Evolutionary conservation across 352 stramenopile species (phyloP), one percentile per base, ranked within the genome.

Genomic region (Globisporangium okanoganense): DNA sequence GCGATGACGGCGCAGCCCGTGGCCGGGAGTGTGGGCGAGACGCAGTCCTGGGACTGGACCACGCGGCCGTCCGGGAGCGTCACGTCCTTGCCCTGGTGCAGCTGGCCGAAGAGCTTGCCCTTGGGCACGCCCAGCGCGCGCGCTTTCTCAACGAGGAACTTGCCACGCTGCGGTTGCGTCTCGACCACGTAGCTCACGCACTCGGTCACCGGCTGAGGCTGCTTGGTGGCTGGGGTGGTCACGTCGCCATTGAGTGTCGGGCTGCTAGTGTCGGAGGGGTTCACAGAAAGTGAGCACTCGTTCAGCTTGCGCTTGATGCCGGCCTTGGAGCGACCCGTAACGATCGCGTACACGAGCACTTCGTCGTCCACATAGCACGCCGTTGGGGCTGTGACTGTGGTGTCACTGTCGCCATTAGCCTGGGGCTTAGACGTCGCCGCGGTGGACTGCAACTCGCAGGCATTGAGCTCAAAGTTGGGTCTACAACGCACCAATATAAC

Each of bases 41-140:
- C 83, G 36, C 85, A 94, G 58, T 94, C 82, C 20, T 56, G 70
- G 0, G 83, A 88, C 29, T 71, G 72, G 14, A 94, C 79, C 6
- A 92, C 66, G 9, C 72, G 64, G 22, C 85, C 80, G 35, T 92
- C 82, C 0, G 75, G 41, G 20, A 94, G 69, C 25, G 73, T 88
- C 22, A 95, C 86, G 56, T 92, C 79, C 55, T 92, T 82, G 13
- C 85, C 86, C 13, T 89, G 77, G 53, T 93, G 84, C 38, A 95
- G 66, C 58, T 91, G 76, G 0, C 86, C 84, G 57, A 91, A 94
- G 35, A 92, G 58, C 41, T 79, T 83, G 4, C 85, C 85, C 63
- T 89, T 92, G 0, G 85, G 85, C 0, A 94, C 85, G 5, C 83
- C 85, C 12, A 92, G 61, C 33, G 75, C 77, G 6, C 78, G n/a